These are phyloP conservation scores for Arthrinium puccinioides DNA, from an alignment of 2,329 filamentous ascomycete genomes.

Conservation along the genomic window DNA sequence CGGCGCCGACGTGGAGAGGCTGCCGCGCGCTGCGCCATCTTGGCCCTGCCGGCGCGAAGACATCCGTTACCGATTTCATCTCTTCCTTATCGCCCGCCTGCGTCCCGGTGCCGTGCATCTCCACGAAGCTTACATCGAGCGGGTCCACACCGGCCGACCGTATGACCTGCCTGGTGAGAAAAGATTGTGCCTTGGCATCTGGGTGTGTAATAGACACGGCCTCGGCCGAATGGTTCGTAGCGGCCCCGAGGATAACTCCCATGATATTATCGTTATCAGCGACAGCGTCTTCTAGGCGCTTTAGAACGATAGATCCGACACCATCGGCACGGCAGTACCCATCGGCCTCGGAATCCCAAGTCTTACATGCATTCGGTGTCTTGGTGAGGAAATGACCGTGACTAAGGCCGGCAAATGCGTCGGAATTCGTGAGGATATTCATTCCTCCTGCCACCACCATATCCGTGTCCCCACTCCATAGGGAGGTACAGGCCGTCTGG, in stretches of 20 bases:
- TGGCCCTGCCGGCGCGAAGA: conserved; percentile 40
- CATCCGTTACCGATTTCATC: conserved; percentile 52
- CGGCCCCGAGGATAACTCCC: conserved; percentile 36
- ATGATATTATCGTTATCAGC: conserved; percentile 20
- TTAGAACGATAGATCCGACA: conserved; percentile 14
- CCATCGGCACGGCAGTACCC: conserved; percentile 34
- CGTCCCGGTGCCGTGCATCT: conserved; percentile 66
- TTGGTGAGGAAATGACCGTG: conserved; percentile 56
- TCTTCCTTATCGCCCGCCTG: conserved; percentile 63
- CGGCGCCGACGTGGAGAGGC: conserved; percentile 36
- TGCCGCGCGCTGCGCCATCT: conserved; percentile 21
- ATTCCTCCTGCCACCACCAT: conserved; percentile 59
- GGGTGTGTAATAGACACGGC: conserved; percentile 67
- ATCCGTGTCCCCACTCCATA: conserved; percentile 58
- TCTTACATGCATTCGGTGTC: conserved; percentile 31
- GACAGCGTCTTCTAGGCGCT: conserved; percentile 13
- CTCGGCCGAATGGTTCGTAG: conserved; percentile 66
- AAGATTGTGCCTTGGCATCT: conserved; percentile 54
- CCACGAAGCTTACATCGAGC: conserved; percentile 52
- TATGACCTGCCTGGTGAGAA: conserved; percentile 50
- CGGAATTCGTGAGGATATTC: conserved; percentile 60
- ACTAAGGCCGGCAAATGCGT: conserved; percentile 58
- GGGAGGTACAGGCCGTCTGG: conserved; percentile 44
- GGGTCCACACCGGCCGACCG: conserved; percentile 49
- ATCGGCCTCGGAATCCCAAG: conserved; percentile 57